These are phyloP conservation scores for Calvatia gigantea DNA, from an alignment of 768 basidiomycete species.

Conservation along the genomic window DNA sequence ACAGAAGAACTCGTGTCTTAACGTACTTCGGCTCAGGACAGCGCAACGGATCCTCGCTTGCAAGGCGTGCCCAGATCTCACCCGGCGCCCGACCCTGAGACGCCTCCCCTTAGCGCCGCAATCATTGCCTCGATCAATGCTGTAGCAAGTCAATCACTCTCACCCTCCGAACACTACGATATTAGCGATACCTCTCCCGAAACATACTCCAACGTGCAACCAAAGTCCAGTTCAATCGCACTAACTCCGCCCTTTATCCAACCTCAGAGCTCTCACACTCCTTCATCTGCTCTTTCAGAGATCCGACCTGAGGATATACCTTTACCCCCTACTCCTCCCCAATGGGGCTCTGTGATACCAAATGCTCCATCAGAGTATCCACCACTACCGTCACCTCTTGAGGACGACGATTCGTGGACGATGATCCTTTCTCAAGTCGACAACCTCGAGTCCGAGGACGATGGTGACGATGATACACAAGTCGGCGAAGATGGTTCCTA, in stretches of 20 bases:
- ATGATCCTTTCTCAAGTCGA: not conserved
- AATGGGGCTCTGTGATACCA: not conserved
- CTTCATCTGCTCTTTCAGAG: conserved; percentile 5
- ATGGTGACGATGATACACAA: conserved; percentile 8
- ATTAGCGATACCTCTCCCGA: not conserved
- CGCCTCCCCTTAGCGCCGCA: conserved; percentile 5
- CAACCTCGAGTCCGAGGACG: not conserved
- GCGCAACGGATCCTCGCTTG: not conserved
- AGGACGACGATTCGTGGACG: conserved; percentile 10
- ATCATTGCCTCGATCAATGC: conserved; percentile 1
- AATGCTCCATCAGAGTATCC: not conserved
- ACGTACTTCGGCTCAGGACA: not conserved
- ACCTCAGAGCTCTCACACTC: not conserved
- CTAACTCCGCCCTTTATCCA: conserved; percentile 9
- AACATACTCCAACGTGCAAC: not conserved
- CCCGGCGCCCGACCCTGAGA: not conserved
- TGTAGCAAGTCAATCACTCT: conserved; percentile 5
- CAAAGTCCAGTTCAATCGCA: conserved; percentile 1
- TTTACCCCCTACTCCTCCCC: not conserved
- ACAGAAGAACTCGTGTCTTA: not conserved
- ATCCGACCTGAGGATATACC: conserved; percentile 7
- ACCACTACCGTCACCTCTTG: not conserved
- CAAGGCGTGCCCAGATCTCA: not conserved
- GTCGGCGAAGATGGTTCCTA: conserved; percentile 7
- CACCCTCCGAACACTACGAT: not conserved